Evolutionary conservation across 768 basidiomycete species (phyloP).

Genomic region (Tremella mesenterica): DNA sequence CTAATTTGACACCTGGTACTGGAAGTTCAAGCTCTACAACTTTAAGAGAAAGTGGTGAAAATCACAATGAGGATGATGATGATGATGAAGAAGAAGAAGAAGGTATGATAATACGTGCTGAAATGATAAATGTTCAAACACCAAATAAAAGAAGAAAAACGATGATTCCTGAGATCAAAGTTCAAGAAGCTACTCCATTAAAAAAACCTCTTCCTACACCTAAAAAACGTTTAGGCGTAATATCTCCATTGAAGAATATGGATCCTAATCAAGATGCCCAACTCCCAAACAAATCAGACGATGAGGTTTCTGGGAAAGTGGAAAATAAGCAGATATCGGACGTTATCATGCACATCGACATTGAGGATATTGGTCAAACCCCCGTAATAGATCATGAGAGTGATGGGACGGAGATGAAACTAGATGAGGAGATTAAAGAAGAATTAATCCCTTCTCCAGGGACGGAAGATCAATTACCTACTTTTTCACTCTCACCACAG

Average conservation of each 20-base stretch:
- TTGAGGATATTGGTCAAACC: too few species aligned
- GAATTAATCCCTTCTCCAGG: conserved; percentile 32
- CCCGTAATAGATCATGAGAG: not conserved
- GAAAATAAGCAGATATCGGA: not conserved
- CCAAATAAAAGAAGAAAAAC: conserved; percentile 4
- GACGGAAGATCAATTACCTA: conserved; percentile 32
- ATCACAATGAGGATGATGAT: conserved; percentile 5
- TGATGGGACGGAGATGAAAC: not conserved
- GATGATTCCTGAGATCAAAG: conserved; percentile 11
- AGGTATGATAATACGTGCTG: not conserved
- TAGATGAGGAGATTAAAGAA: not conserved
- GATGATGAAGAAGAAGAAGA: not conserved
- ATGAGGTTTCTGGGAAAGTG: too few species aligned
- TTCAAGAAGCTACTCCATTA: conserved; percentile 30
- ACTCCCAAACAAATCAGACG: not conserved
- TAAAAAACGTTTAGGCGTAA: not conserved
- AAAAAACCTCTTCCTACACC: conserved; percentile 24
- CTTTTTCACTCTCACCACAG: conserved; percentile 8
- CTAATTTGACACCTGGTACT: conserved; percentile 14
- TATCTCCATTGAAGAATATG: not conserved
- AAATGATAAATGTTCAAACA: not conserved
- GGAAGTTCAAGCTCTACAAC: conserved; percentile 27
- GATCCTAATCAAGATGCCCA: not conserved
- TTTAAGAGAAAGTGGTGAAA: conserved; percentile 20
- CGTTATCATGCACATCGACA: too few species aligned